Conservation (phyloP, 768 basidiomycete genomes). For the Ramaria sp. region DNA sequence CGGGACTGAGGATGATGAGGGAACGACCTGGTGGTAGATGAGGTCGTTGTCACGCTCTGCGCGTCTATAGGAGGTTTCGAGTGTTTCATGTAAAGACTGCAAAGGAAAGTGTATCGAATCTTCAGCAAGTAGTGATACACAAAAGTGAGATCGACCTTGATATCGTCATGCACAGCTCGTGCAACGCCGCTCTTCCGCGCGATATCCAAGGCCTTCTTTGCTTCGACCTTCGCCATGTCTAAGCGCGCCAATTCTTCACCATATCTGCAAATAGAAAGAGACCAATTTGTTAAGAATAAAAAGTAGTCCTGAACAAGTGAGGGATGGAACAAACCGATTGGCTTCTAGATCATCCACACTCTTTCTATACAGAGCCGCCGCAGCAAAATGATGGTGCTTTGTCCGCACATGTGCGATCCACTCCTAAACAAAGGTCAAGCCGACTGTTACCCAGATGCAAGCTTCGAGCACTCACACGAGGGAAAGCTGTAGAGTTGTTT, state of each 20-base stretch:
- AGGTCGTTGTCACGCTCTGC: slow-evolving; percentile 89
- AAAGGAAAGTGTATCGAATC: not conserved
- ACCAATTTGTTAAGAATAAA: slow-evolving; percentile 1
- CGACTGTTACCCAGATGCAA: not conserved
- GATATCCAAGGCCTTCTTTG: slow-evolving; percentile 58
- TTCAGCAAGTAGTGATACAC: not conserved
- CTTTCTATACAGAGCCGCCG: slow-evolving; percentile 82
- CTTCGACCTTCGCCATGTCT: slow-evolving; percentile 48
- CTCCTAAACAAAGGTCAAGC: slow-evolving; percentile 30
- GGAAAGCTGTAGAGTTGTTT: slow-evolving; percentile 22
- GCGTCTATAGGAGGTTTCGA: slow-evolving; percentile 55
- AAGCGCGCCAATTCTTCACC: slow-evolving; percentile 80
- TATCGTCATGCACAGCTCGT: slow-evolving; percentile 59
- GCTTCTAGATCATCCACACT: slow-evolving; percentile 80
- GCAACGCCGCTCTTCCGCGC: slow-evolving; percentile 55
- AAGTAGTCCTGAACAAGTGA: not conserved
- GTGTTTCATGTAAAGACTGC: slow-evolving; percentile 66
- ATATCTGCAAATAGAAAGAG: slow-evolving; percentile 42
- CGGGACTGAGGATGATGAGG: slow-evolving; percentile 56
- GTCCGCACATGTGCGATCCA: slow-evolving; percentile 77
- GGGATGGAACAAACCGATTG: slow-evolving; percentile 40
- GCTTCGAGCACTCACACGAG: slow-evolving; percentile 32
- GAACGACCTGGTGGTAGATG: slow-evolving; percentile 87
- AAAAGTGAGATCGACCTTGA: slow-evolving; percentile 42
- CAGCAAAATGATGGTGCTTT: slow-evolving; percentile 77